These are phyloP conservation scores for Aciculosporium take DNA, from an alignment of 2,329 filamentous ascomycete genomes.

Conservation along the genomic window DNA sequence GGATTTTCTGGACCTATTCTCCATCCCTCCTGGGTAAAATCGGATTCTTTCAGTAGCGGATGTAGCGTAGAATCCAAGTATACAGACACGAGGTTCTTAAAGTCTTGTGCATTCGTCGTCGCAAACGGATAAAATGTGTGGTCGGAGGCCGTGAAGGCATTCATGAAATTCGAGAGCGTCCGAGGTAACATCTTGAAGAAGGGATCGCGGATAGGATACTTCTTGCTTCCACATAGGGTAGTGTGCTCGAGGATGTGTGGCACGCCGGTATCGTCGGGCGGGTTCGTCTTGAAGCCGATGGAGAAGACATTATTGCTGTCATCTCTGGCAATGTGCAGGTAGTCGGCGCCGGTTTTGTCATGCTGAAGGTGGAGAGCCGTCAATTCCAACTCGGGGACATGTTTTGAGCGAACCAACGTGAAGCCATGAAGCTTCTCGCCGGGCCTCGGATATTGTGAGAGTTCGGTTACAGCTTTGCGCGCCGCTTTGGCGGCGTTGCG, in stretches of 20 bases:
- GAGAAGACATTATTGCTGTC: slow-evolving; percentile 99
- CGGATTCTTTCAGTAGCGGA: slow-evolving; percentile 74
- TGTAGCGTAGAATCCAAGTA: slow-evolving; percentile 91
- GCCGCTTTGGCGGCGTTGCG: slow-evolving; percentile 37
- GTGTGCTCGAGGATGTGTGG: slow-evolving; percentile 97
- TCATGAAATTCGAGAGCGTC: slow-evolving; percentile 99
- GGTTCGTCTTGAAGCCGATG: slow-evolving; percentile 98
- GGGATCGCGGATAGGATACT: slow-evolving; percentile 92
- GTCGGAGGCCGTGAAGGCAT: slow-evolving; percentile 90
- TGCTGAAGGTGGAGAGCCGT: slow-evolving; percentile 84
- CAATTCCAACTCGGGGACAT: slow-evolving; percentile 85
- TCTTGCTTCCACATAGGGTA: slow-evolving; percentile 86
- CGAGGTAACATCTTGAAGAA: slow-evolving; percentile 99
- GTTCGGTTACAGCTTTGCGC: slow-evolving; percentile 56
- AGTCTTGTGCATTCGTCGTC: slow-evolving; percentile 90
- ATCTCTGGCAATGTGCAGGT: slow-evolving; percentile 85
- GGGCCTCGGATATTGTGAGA: slow-evolving; percentile 59
- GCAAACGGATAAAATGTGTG: slow-evolving; percentile 97
- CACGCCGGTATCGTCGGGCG: slow-evolving; percentile 87
- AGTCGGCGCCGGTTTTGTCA: slow-evolving; percentile 90
- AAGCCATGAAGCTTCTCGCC: slow-evolving; percentile 89
- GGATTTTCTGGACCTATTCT: slow-evolving; percentile 87
- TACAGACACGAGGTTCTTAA: slow-evolving; percentile 88
- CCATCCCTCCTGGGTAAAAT: slow-evolving; percentile 97
- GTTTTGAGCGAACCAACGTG: slow-evolving; percentile 74